Base-by-base conservation (phyloP, 371 early-diverging fungal species). In the Actinomortierella wolfii region DNA sequence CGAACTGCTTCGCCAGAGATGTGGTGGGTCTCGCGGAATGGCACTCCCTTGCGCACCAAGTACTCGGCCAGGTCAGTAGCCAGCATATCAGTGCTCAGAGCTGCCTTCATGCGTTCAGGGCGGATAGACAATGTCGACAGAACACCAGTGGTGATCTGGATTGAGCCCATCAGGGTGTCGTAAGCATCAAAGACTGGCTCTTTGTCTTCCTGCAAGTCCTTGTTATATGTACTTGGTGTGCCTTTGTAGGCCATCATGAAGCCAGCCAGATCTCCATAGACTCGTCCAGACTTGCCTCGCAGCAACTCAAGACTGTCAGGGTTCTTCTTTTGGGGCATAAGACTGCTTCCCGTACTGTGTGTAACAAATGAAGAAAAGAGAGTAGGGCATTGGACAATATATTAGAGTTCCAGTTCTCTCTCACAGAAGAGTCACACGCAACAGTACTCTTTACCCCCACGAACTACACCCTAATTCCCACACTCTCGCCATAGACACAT, bases 291-390 rank as follows among this genome's bases (percentile, higher is more conserved):
- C 77, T 98, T 98, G 64, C 98, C 98, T 61, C 98, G 94, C 62
- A 98, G 81, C 45, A 98, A 83, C 76, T 98, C 98, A 51, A 97
- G 76, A 54, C 93, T 92, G 77, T 98, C 98, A 3, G 98, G 96
- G 82, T 98, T 98, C 87, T 97, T 97, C 83, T 98, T 98, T 76
- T 98, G 98, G 34, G 98, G 98, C 98, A 98, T 98, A 80, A 98
- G 78, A 67, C 94, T 94, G 76, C 93, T 92, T 4, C 98, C 98
- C n/a, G 97, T 98, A 71, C 94, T 90, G 68, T 51, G n/a, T n/a
- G n/a, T n/a, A n/a, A n/a, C n/a, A n/a, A n/a, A n/a, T 34, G 11
- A 34, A 34, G 0, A 20, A 26, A n/a, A 46, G 41, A 25, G 18
- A 49, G 50, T 21, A 57, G 43, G 41, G 11, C 24, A 15, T 28